Evolutionary conservation across 805 yeast species (phyloP), one percentile per base, ranked within the genome.

Genomic region (Kodamaea laetipori): DNA sequence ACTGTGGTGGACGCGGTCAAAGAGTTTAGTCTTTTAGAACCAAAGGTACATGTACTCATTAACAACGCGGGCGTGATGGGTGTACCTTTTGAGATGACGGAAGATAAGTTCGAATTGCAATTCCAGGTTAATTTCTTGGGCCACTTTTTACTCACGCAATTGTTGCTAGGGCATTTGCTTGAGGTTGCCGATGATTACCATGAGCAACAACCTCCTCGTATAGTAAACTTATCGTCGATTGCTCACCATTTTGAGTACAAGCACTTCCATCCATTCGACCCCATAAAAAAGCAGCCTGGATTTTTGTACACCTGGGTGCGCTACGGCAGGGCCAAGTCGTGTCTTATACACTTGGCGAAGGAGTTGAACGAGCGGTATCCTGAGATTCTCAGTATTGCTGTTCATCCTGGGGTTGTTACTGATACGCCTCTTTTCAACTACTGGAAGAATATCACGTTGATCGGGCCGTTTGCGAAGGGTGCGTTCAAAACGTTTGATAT

Each of bases 1-100:
- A 52, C 63, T 1, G 60, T 65, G n/a, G 57, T 45, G 8, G 43
- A 38, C 6, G 67, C 66, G 1, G 69, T 63, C 5, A 47, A 52
- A 2, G 51, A 46, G 6, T 63, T 69, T 37, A 24, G 35, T 9
- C 26, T 39, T 11, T 46, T 49, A 8, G 75, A 69, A 46, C 37
- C 49, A 1, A 49, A 52, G 18, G 49, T 70, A 23, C 63, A 70
- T 38, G 39, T 68, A 19, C 60, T 70, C 38, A 58, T 70, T 39
- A 64, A 64, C 46, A 70, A 70, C 51, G 75, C 74, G 4, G 74
- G 75, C 1, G 39, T 69, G 10, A 67, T 69, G 74, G 73, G 57
- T 3, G 56, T 61, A n/a, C 72, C 73, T 0, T 61, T 49, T 43
- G 63, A 61, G 41, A 39, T 52, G 26, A 67, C 74, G 7, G 58